A percentile compares a stretch with the other conserved stretches of the same genome.
Evolutionary conservation across 169 alveolate genomes (phyloP).

Genomic region (Eimeria sp.): DNA sequence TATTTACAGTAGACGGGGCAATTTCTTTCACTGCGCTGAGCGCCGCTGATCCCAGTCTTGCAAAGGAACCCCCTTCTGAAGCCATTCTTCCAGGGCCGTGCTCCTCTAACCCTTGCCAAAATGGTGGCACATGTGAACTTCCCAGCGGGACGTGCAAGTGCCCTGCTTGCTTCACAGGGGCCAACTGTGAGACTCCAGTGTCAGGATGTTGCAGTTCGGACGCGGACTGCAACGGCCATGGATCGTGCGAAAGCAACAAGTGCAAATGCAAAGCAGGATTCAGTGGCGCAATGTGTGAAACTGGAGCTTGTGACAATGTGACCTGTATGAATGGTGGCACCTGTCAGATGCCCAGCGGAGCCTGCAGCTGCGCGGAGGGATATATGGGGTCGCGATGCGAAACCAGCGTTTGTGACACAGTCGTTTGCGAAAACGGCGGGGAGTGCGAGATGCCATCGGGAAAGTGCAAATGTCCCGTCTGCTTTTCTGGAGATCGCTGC

Average conservation of each 20-base stretch:
- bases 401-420: slow-evolving; percentile 40
- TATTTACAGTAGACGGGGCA: slow-evolving; percentile 17
- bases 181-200: slow-evolving; percentile 30
- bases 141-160: slow-evolving; percentile 67
- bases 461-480: slow-evolving; percentile 62
- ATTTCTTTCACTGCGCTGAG: slow-evolving; percentile 77
- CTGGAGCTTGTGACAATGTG: slow-evolving; percentile 42
- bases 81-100: slow-evolving; percentile 45
- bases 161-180: slow-evolving; percentile 61
- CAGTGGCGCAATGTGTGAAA: slow-evolving; percentile 70
- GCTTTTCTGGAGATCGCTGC: slow-evolving; percentile 66
- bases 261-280: slow-evolving; percentile 77
- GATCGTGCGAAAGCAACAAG: slow-evolving; percentile 67
- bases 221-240: slow-evolving; percentile 71
- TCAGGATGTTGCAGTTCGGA: slow-evolving; percentile 57
- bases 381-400: slow-evolving; percentile 72
- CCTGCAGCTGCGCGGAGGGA: slow-evolving; percentile 71
- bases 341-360: slow-evolving; percentile 62
- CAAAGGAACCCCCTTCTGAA: slow-evolving; percentile 60
- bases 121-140: slow-evolving; percentile 72
- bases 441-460: slow-evolving; percentile 74
- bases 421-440: slow-evolving; percentile 70
- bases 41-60: slow-evolving; percentile 79
- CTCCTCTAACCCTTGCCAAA: slow-evolving; percentile 56
- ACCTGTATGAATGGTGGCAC: slow-evolving; percentile 71